These are phyloP conservation scores for Pseudocercospora eumusae DNA, from an alignment of 2,329 filamentous ascomycete species.

Conservation along the genomic window DNA sequence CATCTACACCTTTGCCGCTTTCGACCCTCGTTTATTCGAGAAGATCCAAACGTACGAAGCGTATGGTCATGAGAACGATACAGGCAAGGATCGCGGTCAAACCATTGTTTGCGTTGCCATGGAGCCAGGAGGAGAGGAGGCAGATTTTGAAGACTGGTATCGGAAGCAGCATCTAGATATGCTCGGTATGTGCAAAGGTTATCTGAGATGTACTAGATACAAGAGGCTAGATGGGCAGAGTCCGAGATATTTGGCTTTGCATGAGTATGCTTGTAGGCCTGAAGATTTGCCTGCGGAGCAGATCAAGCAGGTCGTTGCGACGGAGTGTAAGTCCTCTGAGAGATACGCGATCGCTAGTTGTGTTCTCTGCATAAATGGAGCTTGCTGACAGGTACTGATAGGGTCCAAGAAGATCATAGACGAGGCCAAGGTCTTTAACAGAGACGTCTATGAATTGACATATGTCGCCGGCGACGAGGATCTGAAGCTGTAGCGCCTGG, in stretches of 20 bases:
- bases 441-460: slow-evolving; percentile 29
- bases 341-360: too few relatives aligned
- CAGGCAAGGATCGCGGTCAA: slow-evolving; percentile 12
- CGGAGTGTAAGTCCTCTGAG: slow-evolving; percentile 30
- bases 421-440: slow-evolving; percentile 23
- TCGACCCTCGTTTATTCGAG: slow-evolving; percentile 21
- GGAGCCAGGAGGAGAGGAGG: slow-evolving; percentile 32
- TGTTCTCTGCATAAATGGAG: background rate
- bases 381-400: background rate
- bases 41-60: slow-evolving; percentile 29
- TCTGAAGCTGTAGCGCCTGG: slow-evolving; percentile 11
- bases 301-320: slow-evolving; percentile 25
- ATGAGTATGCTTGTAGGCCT: slow-evolving; percentile 30
- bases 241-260: slow-evolving; percentile 29
- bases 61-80: slow-evolving; percentile 13
- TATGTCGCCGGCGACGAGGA: slow-evolving; percentile 18
- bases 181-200: slow-evolving; percentile 29
- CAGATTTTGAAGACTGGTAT: slow-evolving; percentile 36
- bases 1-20: slow-evolving; percentile 16
- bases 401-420: slow-evolving; percentile 30
- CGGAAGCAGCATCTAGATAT: slow-evolving; percentile 34
- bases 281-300: slow-evolving; percentile 28
- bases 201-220: slow-evolving; percentile 32
- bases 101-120: slow-evolving; percentile 26
- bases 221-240: slow-evolving; percentile 20